Evolutionary conservation across 179 eudicot genomes (phyloP).

Genomic region (Pouteria campechiana): DNA sequence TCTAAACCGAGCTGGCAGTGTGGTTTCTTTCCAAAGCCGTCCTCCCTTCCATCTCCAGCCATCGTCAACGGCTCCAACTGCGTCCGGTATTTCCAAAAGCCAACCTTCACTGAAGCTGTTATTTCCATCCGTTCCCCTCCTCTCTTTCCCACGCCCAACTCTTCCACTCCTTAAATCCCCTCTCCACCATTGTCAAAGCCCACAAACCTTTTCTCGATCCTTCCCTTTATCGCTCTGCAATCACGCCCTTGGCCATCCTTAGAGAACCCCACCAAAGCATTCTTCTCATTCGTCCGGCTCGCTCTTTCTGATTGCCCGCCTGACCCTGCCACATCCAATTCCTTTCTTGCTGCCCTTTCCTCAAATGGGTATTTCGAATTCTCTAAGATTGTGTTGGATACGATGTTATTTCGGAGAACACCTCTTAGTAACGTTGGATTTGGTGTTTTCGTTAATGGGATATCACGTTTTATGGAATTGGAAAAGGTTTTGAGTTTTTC

Average conservation of each 20-base stretch:
- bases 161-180: too few species aligned
- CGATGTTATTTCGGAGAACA: slow-evolving; percentile 49
- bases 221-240: slow-evolving; percentile 23
- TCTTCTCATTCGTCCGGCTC: slow-evolving; percentile 18
- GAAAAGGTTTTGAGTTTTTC: slow-evolving; percentile 24
- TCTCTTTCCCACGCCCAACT: too few species aligned
- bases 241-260: slow-evolving; percentile 22
- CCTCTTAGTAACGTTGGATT: slow-evolving; percentile 53
- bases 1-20: too few species aligned
- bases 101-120: too few species aligned
- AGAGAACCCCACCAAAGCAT: slow-evolving; percentile 35
- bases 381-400: slow-evolving; percentile 60
- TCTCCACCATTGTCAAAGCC: too few species aligned
- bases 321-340: slow-evolving; percentile 40
- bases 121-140: too few species aligned
- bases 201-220: slow-evolving; percentile 27
- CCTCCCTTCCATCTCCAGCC: too few species aligned
- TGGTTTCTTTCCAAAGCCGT: too few species aligned
- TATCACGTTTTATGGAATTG: slow-evolving; percentile 26
- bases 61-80: too few species aligned
- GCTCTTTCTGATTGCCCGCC: slow-evolving; percentile 6
- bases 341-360: slow-evolving; percentile 48
- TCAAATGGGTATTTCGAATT: slow-evolving; percentile 31
- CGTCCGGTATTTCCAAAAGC: too few species aligned
- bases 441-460: slow-evolving; percentile 60